Conservation (phyloP, 2,329 filamentous ascomycete genomes). For the Fusarium protoensiforme region DNA sequence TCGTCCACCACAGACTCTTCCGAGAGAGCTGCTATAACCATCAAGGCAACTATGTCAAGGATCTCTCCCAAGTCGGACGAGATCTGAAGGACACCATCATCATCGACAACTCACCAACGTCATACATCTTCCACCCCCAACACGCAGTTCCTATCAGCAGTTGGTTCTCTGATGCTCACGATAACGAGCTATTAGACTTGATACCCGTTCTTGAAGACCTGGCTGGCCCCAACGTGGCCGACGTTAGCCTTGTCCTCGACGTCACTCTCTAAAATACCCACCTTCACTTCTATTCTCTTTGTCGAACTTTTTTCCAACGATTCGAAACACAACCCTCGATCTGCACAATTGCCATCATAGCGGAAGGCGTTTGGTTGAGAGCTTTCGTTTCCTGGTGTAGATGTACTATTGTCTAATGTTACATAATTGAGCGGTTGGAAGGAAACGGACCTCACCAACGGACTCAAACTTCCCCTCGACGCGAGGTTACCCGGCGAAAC, state of each 20-base stretch:
- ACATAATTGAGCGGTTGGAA: constrained; percentile 53
- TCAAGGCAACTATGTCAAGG: constrained; percentile 99
- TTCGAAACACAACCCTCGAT: constrained; percentile 48
- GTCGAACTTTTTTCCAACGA: constrained; percentile 42
- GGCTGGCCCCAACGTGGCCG: constrained; percentile 86
- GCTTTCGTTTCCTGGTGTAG: constrained; percentile 60
- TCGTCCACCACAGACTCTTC: constrained; percentile 96
- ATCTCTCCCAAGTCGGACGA: constrained; percentile 94
- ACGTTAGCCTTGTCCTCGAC: constrained; percentile 97
- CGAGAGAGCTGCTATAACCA: constrained; percentile 99
- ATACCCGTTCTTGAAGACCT: constrained; percentile 99
- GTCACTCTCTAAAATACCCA: constrained; percentile 74
- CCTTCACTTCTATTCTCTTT: constrained; percentile 46
- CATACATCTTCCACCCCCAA: constrained; percentile 99
- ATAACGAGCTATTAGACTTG: constrained; percentile 96
- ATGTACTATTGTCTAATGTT: constrained; percentile 65
- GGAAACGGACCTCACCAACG: constrained; percentile 35
- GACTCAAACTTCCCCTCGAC: constrained; percentile 37
- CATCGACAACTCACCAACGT: constrained; percentile 99
- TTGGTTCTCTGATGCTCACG: constrained; percentile 99
- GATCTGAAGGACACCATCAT: constrained; percentile 98
- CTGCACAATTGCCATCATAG: constrained; percentile 59
- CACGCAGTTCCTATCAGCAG: constrained; percentile 99
- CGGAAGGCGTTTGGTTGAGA: constrained; percentile 66
- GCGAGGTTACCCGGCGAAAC: constrained; percentile 35